These are phyloP conservation scores for Candida manassasensis DNA, from an alignment of 805 yeast species.

Conservation along the genomic window DNA sequence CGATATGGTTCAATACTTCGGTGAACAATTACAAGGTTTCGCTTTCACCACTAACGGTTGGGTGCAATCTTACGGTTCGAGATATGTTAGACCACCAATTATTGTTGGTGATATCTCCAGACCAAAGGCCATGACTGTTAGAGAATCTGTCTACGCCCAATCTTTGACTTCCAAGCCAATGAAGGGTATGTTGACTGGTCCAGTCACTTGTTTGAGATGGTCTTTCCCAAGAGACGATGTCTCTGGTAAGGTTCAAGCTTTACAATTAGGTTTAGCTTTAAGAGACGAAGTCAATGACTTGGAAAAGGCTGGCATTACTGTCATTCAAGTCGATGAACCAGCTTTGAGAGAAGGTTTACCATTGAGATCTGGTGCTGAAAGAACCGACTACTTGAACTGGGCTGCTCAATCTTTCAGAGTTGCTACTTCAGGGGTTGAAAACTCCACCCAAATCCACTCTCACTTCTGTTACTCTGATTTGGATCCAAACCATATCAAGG, in stretches of 20 bases:
- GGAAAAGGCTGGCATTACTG: constrained; percentile 96
- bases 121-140: constrained; percentile 97
- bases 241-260: constrained; percentile 86
- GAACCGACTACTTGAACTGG: constrained; percentile 95
- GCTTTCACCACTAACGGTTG: constrained; percentile 99
- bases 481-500: constrained; percentile 99
- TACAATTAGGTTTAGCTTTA: constrained; percentile 94
- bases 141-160: constrained; percentile 99
- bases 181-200: constrained; percentile 99
- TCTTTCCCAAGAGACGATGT: constrained; percentile 99
- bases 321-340: constrained; percentile 99
- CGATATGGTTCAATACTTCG: constrained; percentile 99
- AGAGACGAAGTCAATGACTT: constrained; percentile 98
- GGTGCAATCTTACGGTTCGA: constrained; percentile 99
- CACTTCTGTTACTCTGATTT: constrained; percentile 99
- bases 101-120: constrained; percentile 99
- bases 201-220: constrained; percentile 99
- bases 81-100: constrained; percentile 99
- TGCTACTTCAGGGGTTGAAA: constrained; percentile 95
- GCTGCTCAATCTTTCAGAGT: constrained; percentile 99
- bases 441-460: constrained; percentile 96
- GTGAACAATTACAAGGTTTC: constrained; percentile 97
- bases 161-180: constrained; percentile 91
- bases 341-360: constrained; percentile 99
- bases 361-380: constrained; percentile 94